Base-by-base conservation (phyloP, 352 stramenopile species). In the Phytophthora colocasiae region DNA sequence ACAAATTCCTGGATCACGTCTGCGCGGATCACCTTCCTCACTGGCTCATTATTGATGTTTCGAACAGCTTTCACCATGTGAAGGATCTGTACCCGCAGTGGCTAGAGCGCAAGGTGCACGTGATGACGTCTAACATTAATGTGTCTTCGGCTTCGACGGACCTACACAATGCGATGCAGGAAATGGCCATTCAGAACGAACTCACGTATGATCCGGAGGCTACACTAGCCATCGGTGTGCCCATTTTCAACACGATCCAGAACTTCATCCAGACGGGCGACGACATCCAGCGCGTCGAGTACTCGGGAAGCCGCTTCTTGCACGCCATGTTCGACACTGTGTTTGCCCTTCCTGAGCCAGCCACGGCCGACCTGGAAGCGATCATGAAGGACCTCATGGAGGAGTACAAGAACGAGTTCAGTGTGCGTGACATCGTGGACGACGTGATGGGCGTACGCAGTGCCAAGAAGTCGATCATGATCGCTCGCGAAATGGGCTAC, bases 31-130 rank as follows among this genome's bases (percentile, higher is more conserved):
- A 98, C 63, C 78, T 96, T 56, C 89, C 95, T 2, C 87, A 98
- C 73, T 94, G 90, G 75, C 82, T 98, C 11, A 93, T 99, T 56
- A 87, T 99, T 52, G 97, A 99, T 66, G 96, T 97, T 36, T 98
- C 95, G 4, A 93, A 96, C 66, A 92, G 93, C 46, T 76, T 78
- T 2, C 62, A 83, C n/a, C 79, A 91, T 62, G 85, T 95, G n/a
- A 82, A 89, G 19, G 71, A 78, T 24, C 75, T 95, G 48, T 97
- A 99, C 73, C 85, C 89, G 19, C 70, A 81, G 32, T 99, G 96
- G 96, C 71, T 99, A 4, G 80, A 64, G 14, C 78, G 80, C 51
- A 95, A 96, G 53, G 85, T 98, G 64, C 89, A 98, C 72, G 74
- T 99, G 32, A 92, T 98, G 50, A 98, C 90, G 11, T 87, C 90